A percentile compares a stretch with the other conserved stretches of the same genome.
phyloP scores from a whole-genome alignment of 2,329 filamentous ascomycete genomes.

The Bipolaris zeicola region DNA sequence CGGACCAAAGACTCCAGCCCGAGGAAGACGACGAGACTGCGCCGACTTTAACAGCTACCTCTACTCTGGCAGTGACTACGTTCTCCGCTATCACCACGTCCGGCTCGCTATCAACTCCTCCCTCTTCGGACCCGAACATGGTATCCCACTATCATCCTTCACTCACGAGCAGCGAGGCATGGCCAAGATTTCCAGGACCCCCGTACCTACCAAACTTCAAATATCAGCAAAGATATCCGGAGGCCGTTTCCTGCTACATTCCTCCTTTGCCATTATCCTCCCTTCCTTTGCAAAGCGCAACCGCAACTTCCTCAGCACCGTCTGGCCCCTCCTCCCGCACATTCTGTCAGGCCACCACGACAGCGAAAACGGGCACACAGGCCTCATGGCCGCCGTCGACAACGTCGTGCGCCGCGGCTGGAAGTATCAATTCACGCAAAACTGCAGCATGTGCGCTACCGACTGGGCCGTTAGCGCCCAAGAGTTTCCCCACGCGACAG shows the following conservation, averaged over 20 bases:
- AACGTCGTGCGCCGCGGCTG: slow-evolving; percentile 26
- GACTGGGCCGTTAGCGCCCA: slow-evolving; percentile 29
- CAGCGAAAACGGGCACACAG: slow-evolving; percentile 28
- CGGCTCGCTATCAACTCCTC: slow-evolving; percentile 32
- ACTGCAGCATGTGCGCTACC: slow-evolving; percentile 33
- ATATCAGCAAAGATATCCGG: slow-evolving; percentile 22
- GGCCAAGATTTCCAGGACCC: slow-evolving; percentile 22
- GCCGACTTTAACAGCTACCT: slow-evolving; percentile 37
- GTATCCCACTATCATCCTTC: slow-evolving; percentile 30
- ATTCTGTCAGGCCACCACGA: slow-evolving; percentile 35
- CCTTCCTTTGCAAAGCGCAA: slow-evolving; percentile 14
- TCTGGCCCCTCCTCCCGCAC: slow-evolving; percentile 34
- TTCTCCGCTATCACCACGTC: slow-evolving; percentile 38
- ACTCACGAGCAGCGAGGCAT: slow-evolving; percentile 12
- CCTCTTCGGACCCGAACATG: slow-evolving; percentile 28
- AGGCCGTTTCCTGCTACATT: slow-evolving; percentile 26
- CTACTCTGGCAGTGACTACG: slow-evolving; percentile 22
- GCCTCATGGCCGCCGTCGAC: slow-evolving; percentile 28
- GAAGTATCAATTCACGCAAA: slow-evolving; percentile 22
- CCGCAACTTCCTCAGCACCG: slow-evolving; percentile 16
- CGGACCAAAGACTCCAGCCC: slow-evolving; percentile 11
- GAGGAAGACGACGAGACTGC: slow-evolving; percentile 23
- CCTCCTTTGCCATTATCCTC: slow-evolving; percentile 25
- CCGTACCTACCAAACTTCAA: slow-evolving; percentile 18
- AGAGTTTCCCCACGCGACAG: slow-evolving; percentile 12